A percentile compares a stretch with the other conserved stretches of the same genome.
These are phyloP conservation scores for Amphicarpaea edgeworthii DNA, from an alignment of 306 rosid species.

Conservation along the genomic window DNA sequence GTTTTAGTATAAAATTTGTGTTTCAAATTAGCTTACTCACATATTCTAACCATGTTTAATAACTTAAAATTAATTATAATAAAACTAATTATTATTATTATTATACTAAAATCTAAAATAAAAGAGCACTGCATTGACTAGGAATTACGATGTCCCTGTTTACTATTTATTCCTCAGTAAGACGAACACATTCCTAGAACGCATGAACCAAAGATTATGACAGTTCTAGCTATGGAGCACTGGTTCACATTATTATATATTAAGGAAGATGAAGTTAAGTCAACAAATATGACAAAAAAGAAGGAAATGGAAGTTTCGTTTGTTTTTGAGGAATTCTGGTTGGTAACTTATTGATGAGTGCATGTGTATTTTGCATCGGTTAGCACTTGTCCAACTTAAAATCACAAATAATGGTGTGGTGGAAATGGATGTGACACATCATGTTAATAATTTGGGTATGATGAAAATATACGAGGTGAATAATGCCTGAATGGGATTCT, in stretches of 20 bases:
- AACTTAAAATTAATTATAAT: not conserved
- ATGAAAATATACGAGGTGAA: not conserved
- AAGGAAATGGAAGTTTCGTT: not conserved
- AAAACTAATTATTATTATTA: too few relatives aligned
- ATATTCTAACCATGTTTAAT: not conserved
- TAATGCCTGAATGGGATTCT: not conserved
- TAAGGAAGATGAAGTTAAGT: not conserved
- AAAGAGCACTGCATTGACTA: not conserved
- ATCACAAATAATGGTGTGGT: not conserved
- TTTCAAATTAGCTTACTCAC: too few relatives aligned
- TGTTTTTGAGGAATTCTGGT: not conserved
- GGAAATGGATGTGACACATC: not conserved
- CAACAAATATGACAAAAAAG: not conserved
- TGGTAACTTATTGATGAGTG: not conserved
- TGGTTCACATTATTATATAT: not conserved
- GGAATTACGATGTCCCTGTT: not conserved
- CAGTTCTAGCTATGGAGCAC: slow-evolving; percentile 6
- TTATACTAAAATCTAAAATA: not conserved
- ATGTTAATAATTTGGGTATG: not conserved
- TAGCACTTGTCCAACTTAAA: not conserved
- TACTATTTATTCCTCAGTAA: not conserved
- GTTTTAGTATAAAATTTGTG: too few relatives aligned
- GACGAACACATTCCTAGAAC: not conserved
- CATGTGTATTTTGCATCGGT: slow-evolving; percentile 24
- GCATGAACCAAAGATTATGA: slow-evolving; percentile 5